Evolutionary conservation across 2,329 filamentous ascomycete genomes (phyloP).

Genomic region (Massarina eburnea): DNA sequence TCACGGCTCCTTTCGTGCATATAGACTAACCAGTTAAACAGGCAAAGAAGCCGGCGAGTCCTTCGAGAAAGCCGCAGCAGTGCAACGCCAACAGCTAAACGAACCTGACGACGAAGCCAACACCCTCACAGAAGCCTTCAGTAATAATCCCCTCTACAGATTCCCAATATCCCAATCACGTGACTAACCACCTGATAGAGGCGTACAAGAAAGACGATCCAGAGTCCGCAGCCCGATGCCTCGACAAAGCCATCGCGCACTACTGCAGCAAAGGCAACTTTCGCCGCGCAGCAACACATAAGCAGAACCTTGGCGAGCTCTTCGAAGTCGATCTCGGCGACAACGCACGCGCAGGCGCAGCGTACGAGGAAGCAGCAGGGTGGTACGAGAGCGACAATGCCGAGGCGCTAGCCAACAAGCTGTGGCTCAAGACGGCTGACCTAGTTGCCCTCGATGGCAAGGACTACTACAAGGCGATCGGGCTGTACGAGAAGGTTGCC

Average conservation of each 20-base stretch:
- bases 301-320: conserved; percentile 84
- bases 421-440: conserved; percentile 90
- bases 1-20: background rate
- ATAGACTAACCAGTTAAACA: conserved; percentile 40
- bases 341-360: conserved; percentile 73
- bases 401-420: conserved; percentile 79
- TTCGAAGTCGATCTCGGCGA: conserved; percentile 83
- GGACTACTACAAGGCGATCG: conserved; percentile 46
- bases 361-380: conserved; percentile 80
- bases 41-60: conserved; percentile 83
- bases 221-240: conserved; percentile 76
- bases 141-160: conserved; percentile 16
- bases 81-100: conserved; percentile 79
- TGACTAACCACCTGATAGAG: conserved; percentile 47
- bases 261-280: conserved; percentile 92
- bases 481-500: conserved; percentile 77
- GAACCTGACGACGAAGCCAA: conserved; percentile 93
- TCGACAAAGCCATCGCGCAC: conserved; percentile 78
- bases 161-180: background rate
- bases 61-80: conserved; percentile 79
- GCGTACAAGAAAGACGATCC: conserved; percentile 86
- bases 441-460: conserved; percentile 78
- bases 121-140: conserved; percentile 86
- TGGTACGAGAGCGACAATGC: conserved; percentile 71
- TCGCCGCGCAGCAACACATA: conserved; percentile 83